These are phyloP conservation scores for Fagopyrum tataricum DNA, from an alignment of 148 eudicot genomes.

Conservation along the genomic window DNA sequence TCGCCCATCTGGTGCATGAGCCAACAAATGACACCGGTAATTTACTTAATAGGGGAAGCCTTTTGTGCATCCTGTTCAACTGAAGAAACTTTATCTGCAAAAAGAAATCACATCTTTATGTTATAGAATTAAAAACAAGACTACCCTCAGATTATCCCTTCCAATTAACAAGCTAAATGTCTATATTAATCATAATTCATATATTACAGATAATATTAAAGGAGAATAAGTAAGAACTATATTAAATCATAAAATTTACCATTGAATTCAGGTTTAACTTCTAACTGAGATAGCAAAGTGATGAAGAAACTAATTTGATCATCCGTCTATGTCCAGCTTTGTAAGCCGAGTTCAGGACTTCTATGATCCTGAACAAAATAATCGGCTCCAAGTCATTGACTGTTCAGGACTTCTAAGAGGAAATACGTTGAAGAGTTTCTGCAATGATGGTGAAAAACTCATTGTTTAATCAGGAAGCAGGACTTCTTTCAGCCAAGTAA, in stretches of 20 bases:
- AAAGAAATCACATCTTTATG: background rate
- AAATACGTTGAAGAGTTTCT: slow-evolving; percentile 67
- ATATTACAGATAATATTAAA: background rate
- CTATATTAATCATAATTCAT: background rate
- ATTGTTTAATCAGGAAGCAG: slow-evolving; percentile 3
- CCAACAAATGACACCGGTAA: slow-evolving; percentile 54
- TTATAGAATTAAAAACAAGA: background rate
- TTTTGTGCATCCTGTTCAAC: slow-evolving; percentile 23
- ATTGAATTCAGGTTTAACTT: slow-evolving; percentile 38
- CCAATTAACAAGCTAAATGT: background rate
- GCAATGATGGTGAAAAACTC: slow-evolving; percentile 29
- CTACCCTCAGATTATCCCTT: background rate
- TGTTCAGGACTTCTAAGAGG: slow-evolving; percentile 64
- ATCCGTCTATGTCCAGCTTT: slow-evolving; percentile 65
- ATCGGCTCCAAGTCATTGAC: slow-evolving; percentile 55
- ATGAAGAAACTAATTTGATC: slow-evolving; percentile 78
- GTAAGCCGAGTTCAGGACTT: slow-evolving; percentile 65
- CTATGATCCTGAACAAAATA: slow-evolving; percentile 60
- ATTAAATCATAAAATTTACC: background rate
- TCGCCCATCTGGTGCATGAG: slow-evolving; percentile 71
- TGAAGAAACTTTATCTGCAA: slow-evolving; percentile 43
- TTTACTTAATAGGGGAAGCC: slow-evolving; percentile 35
- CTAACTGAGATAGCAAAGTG: slow-evolving; percentile 63
- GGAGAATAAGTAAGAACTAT: background rate
- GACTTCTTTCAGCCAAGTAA: background rate